Evolutionary conservation across 495 filamentous ascomycete genomes (phyloP), one percentile per base, ranked within the genome.

Genomic region (Copromyces sp.): DNA sequence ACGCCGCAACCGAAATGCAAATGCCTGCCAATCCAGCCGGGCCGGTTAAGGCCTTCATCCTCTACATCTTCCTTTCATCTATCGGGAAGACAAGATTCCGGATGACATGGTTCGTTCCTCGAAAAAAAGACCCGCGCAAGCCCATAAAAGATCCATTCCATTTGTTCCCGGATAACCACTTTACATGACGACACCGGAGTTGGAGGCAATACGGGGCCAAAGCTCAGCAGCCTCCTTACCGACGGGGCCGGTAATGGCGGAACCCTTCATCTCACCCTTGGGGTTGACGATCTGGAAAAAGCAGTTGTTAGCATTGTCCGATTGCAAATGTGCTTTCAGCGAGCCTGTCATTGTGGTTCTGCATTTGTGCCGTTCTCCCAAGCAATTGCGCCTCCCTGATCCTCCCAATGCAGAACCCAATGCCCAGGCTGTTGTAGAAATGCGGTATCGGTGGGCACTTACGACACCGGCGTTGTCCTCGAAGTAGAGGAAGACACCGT

Each of bases 241-340:
- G 82, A 99, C 96, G 71, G 96, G 96, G 72, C 95, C 95, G 77
- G 95, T 99, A 82, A 99, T 98, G 83, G 95, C 95, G 74, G 93
- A 97, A 82, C 95, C 95, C 90, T 99, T 99, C 95, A 99, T 99
- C 88, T 99, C 95, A 86, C 95, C 95, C 91, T 99, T 99, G 85
- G 94, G 93, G 89, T 99, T 99, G 88, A 99, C 96, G 81, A 98
- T 99, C 94, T 97, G 81, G 61, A 71, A 69, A 72, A 37, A 71
- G 17, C 77, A 45, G 68, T 70, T 59, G 71, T 77, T 68, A 77
- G 74, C 73, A 29, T 9, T 65, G 29, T 65, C 53, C 17, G 38
- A 6, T 32, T 40, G 24, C 0, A 8, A 12, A 20, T 24, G 37
- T 20, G 16, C 47, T 39, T 11, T 29, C 53, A 65, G 35, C 29